Percentiles rank a stretch among this genome's conserved stretches.
These are phyloP conservation scores for Linaria vulgaris DNA, from an alignment of 257 asterid species.

Conservation along the genomic window DNA sequence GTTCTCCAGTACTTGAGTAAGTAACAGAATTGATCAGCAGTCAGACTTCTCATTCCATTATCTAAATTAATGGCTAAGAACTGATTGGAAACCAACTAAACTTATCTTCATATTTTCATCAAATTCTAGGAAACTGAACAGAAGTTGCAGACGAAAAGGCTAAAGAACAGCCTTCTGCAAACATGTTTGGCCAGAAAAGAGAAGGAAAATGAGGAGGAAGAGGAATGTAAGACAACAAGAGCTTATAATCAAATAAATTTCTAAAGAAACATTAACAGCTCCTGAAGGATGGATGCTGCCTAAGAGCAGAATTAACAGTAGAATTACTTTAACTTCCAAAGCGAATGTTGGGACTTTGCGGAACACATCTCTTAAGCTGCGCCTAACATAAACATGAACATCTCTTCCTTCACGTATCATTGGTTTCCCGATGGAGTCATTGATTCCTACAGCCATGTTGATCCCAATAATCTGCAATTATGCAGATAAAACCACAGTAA, in stretches of 20 bases:
- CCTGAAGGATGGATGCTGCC: constrained; percentile 8
- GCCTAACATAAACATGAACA: constrained; percentile 77
- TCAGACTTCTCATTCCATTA: constrained; percentile 9
- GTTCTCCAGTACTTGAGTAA: constrained; percentile 2
- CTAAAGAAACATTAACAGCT: not conserved
- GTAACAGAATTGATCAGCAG: constrained; percentile 16
- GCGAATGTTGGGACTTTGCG: constrained; percentile 89
- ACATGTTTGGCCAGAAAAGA: not conserved
- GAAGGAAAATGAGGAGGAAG: not conserved
- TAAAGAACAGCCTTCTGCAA: constrained; percentile 6
- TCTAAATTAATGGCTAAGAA: constrained; percentile 6
- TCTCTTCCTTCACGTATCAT: constrained; percentile 95
- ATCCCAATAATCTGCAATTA: constrained; percentile 77
- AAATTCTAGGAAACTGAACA: constrained; percentile 15
- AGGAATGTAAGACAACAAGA: constrained; percentile 5
- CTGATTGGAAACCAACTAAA: not conserved
- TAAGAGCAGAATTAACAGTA: constrained; percentile 22
- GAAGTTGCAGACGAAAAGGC: constrained; percentile 10
- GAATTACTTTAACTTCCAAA: constrained; percentile 79
- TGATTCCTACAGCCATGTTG: constrained; percentile 90
- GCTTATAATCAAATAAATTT: constrained; percentile 11
- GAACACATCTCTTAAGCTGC: constrained; percentile 94
- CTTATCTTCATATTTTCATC: not conserved
- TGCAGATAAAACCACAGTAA: constrained; percentile 27
- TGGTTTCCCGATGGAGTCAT: constrained; percentile 75